Conservation (phyloP, 306 rosid species). For the Quercus bicolor region DNA sequence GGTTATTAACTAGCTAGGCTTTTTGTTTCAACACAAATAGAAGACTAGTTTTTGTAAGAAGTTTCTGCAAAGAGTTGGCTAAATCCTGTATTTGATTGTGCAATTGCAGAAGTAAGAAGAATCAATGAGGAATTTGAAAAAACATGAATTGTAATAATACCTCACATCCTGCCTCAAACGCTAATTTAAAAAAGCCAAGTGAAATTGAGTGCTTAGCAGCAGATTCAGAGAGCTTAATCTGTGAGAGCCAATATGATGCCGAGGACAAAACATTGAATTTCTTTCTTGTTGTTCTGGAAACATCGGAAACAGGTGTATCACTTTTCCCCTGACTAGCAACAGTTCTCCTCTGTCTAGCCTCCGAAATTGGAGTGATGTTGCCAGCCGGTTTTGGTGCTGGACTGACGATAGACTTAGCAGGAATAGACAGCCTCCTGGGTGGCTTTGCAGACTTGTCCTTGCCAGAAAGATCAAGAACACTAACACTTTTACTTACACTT, state of each 20-base stretch:
- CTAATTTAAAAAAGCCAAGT: slow-evolving; percentile 81
- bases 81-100: not conserved
- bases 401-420: slow-evolving; percentile 48
- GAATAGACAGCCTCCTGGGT: slow-evolving; percentile 79
- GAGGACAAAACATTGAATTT: slow-evolving; percentile 62
- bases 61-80: not conserved
- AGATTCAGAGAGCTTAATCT: slow-evolving; percentile 84
- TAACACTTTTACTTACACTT: slow-evolving; percentile 66
- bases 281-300: slow-evolving; percentile 41
- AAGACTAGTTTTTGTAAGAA: not conserved
- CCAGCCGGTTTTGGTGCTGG: slow-evolving; percentile 47
- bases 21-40: not conserved
- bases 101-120: not conserved
- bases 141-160: slow-evolving; percentile 35
- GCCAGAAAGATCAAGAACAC: slow-evolving; percentile 72
- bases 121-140: not conserved
- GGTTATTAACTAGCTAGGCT: not conserved
- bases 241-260: slow-evolving; percentile 77
- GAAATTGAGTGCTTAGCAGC: slow-evolving; percentile 71
- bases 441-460: slow-evolving; percentile 87
- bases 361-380: slow-evolving; percentile 70
- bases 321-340: slow-evolving; percentile 41
- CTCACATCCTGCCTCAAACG: slow-evolving; percentile 84
- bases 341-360: slow-evolving; percentile 47
- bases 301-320: slow-evolving; percentile 66